These are phyloP conservation scores for Aspergillus sp. DNA, from an alignment of 2,329 filamentous ascomycete genomes.

Conservation along the genomic window DNA sequence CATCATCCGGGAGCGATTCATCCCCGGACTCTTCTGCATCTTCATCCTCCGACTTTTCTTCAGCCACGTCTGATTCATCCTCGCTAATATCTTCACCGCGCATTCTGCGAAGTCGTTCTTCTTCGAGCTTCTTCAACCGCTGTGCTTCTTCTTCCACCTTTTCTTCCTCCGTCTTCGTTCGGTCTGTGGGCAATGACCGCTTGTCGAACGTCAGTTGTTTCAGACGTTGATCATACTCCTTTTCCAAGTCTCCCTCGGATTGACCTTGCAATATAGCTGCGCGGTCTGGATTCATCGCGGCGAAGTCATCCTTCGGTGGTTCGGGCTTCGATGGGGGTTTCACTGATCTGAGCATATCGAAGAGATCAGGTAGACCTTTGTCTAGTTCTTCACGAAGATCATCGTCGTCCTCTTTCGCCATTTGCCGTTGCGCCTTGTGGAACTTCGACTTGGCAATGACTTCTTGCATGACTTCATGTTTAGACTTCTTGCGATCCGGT, in stretches of 20 bases:
- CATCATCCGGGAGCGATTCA: constrained; percentile 54
- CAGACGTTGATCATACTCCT: constrained; percentile 82
- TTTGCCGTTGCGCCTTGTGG: constrained; percentile 91
- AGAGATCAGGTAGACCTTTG: constrained; percentile 75
- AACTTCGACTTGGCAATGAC: constrained; percentile 96
- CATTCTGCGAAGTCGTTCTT: constrained; percentile 82
- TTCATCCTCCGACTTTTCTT: constrained; percentile 39
- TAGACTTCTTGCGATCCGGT: constrained; percentile 86
- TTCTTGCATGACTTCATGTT: constrained; percentile 97
- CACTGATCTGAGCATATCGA: constrained; percentile 65
- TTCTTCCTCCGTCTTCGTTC: constrained; percentile 90
- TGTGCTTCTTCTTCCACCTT: constrained; percentile 74
- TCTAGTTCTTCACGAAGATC: constrained; percentile 82
- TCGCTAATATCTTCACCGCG: constrained; percentile 71
- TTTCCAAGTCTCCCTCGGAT: constrained; percentile 70
- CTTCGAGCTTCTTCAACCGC: constrained; percentile 76
- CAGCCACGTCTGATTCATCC: constrained; percentile 60
- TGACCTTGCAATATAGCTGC: constrained; percentile 59
- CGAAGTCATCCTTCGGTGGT: constrained; percentile 44
- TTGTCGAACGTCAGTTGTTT: constrained; percentile 81
- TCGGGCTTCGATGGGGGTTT: constrained; percentile 53
- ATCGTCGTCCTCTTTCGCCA: constrained; percentile 88
- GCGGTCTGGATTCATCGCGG: constrained; percentile 63
- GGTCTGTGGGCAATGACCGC: constrained; percentile 78
- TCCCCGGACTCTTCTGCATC: constrained; percentile 46